phyloP scores from a whole-genome alignment of 2,329 filamentous ascomycete species.

The Calonectria pauciramosa region DNA sequence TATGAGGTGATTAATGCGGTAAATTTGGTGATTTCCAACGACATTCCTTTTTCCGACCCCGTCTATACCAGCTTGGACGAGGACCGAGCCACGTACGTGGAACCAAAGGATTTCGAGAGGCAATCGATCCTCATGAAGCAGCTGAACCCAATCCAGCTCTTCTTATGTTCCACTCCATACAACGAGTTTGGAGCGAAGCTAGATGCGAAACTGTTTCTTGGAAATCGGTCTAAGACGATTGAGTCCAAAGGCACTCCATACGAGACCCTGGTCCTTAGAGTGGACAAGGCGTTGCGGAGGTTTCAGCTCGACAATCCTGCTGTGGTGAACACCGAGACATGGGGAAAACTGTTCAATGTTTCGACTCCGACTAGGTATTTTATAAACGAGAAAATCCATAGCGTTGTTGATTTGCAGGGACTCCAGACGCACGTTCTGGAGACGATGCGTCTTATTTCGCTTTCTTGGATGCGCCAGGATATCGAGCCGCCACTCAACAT shows the following conservation, averaged over 20 bases:
- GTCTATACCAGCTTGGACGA: conserved; percentile 44
- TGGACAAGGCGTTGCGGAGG: conserved; percentile 23
- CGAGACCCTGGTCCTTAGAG: conserved; percentile 5
- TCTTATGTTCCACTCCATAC: conserved; percentile 55
- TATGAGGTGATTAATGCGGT: conserved; percentile 35
- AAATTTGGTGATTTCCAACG: not conserved
- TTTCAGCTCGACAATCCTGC: conserved; percentile 22
- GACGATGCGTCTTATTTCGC: conserved; percentile 35
- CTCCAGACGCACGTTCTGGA: conserved; percentile 42
- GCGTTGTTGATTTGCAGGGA: conserved; percentile 35
- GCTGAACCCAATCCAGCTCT: conserved; percentile 35
- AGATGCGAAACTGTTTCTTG: conserved; percentile 28
- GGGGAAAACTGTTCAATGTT: conserved; percentile 20
- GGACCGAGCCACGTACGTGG: conserved; percentile 55
- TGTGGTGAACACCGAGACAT: conserved; percentile 9
- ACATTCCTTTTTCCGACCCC: not conserved
- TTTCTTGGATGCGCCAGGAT: conserved; percentile 45
- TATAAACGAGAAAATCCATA: not conserved
- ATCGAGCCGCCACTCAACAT: conserved; percentile 52
- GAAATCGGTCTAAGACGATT: conserved; percentile 1
- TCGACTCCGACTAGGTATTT: not conserved
- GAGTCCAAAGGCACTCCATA: conserved; percentile 3
- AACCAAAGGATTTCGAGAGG: conserved; percentile 44
- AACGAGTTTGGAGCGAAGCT: conserved; percentile 38
- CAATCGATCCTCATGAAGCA: conserved; percentile 20